Evolutionary conservation across 2,329 filamentous ascomycete species (phyloP).

Genomic region (Fusarium buxicola): DNA sequence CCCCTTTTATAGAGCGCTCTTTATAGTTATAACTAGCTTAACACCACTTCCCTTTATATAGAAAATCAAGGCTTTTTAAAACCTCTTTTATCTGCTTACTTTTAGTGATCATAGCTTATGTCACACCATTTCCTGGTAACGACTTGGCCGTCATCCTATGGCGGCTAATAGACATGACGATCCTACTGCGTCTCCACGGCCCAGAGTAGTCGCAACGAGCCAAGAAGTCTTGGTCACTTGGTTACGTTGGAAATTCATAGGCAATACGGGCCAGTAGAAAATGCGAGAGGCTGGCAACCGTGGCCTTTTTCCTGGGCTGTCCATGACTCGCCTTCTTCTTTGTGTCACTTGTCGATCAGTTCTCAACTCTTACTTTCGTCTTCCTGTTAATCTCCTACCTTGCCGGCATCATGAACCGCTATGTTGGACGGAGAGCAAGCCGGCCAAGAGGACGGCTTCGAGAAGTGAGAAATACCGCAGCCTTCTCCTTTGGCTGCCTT

Average conservation of each 20-base stretch:
- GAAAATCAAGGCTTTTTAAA: too few relatives aligned
- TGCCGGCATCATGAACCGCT: background rate
- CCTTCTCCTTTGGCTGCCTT: conserved; percentile 4
- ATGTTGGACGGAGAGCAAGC: background rate
- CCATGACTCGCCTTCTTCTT: background rate
- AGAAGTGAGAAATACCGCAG: conserved; percentile 9
- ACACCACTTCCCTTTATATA: too few relatives aligned
- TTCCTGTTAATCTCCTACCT: background rate
- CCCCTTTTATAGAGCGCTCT: too few relatives aligned
- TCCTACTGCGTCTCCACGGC: conserved; percentile 1
- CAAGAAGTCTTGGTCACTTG: conserved; percentile 32
- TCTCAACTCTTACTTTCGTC: background rate
- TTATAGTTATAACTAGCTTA: too few relatives aligned
- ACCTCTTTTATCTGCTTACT: too few relatives aligned
- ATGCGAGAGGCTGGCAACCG: conserved; percentile 1
- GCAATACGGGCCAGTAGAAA: background rate
- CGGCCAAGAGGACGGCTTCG: background rate
- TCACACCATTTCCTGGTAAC: conserved; percentile 9
- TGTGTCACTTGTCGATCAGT: conserved; percentile 1
- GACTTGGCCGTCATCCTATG: background rate
- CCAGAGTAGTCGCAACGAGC: conserved; percentile 14
- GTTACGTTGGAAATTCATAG: conserved; percentile 9
- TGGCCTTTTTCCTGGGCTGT: background rate
- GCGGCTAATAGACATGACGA: conserved; percentile 1
- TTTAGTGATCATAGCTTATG: too few relatives aligned